Evolutionary conservation across 202 grass and related monocot species (phyloP).

Genomic region (Schoenoplectus tabernaemontani): DNA sequence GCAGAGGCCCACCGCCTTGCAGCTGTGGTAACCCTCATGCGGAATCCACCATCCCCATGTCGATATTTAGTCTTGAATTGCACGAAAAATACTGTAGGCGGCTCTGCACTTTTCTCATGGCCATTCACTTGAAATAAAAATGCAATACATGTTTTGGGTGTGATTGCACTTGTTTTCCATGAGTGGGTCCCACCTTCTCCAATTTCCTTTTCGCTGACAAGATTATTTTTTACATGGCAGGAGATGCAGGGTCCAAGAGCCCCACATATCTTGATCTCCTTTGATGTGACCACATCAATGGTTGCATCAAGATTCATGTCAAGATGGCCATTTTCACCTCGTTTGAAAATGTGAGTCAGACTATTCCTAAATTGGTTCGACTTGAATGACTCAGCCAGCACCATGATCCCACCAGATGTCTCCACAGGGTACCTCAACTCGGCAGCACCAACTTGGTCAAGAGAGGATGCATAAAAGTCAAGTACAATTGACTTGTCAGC

Average conservation of each 20-base stretch:
- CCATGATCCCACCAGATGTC: constrained; percentile 70
- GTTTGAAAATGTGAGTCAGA: constrained; percentile 72
- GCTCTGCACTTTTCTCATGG: constrained; percentile 41
- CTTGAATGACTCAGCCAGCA: constrained; percentile 83
- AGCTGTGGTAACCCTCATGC: constrained; percentile 78
- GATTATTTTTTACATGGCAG: constrained; percentile 47
- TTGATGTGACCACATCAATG: constrained; percentile 81
- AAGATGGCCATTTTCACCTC: constrained; percentile 46
- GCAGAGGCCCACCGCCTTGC: constrained; percentile 85
- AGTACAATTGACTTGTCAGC: constrained; percentile 63
- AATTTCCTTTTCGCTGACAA: constrained; percentile 78
- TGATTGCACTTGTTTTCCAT: constrained; percentile 84
- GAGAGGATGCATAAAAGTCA: constrained; percentile 85
- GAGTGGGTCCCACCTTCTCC: constrained; percentile 77
- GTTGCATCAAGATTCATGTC: constrained; percentile 85
- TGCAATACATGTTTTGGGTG: constrained; percentile 73
- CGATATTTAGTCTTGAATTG: constrained; percentile 93
- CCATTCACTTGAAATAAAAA: constrained; percentile 80
- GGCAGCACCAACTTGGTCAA: constrained; percentile 88
- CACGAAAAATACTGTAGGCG: constrained; percentile 86
- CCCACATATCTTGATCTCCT: constrained; percentile 92
- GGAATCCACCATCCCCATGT: constrained; percentile 65
- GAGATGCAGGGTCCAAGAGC: constrained; percentile 92
- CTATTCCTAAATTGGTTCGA: constrained; percentile 79
- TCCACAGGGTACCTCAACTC: constrained; percentile 86